phyloP scores from a whole-genome alignment of 805 yeast genomes.

The Metschnikowia borealis region DNA sequence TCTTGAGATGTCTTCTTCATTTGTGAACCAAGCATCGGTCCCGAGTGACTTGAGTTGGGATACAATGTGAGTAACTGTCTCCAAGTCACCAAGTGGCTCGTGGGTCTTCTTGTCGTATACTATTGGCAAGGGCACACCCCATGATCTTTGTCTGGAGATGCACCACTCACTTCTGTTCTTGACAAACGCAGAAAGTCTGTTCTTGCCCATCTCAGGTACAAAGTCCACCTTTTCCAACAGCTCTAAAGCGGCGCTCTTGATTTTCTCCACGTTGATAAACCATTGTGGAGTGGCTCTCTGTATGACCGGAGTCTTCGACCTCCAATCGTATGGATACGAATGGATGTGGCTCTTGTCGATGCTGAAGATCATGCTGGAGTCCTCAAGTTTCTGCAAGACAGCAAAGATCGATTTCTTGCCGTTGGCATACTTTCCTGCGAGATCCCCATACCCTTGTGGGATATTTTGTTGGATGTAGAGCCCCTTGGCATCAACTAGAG shows the following conservation, averaged over 20 bases:
- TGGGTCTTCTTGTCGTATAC: conserved; percentile 55
- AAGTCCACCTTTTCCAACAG: conserved; percentile 65
- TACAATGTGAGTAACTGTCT: conserved; percentile 55
- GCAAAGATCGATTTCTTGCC: conserved; percentile 27
- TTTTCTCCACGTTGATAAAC: conserved; percentile 81
- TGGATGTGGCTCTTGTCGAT: conserved; percentile 56
- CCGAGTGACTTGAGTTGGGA: conserved; percentile 54
- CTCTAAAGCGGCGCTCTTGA: conserved; percentile 58
- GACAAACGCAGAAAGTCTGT: conserved; percentile 69
- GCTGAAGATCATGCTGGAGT: conserved; percentile 44
- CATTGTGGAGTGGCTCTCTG: conserved; percentile 96
- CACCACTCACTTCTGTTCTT: conserved; percentile 91
- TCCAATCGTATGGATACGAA: conserved; percentile 96
- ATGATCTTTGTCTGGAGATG: conserved; percentile 88
- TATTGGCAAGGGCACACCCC: conserved; percentile 99
- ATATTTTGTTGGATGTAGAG: conserved; percentile 50
- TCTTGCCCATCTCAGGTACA: conserved; percentile 67
- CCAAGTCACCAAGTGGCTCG: conserved; percentile 58
- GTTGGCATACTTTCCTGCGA: conserved; percentile 14
- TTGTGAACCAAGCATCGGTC: conserved; percentile 76
- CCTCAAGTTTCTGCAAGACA: conserved; percentile 34
- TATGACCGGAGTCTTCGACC: conserved; percentile 92
- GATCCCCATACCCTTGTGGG: conserved; percentile 39
- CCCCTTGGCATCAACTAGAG: conserved; percentile 81
- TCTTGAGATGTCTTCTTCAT: conserved; percentile 45